Conservation (phyloP, 805 yeast species). For the Metschnikowia picachoensis region DNA sequence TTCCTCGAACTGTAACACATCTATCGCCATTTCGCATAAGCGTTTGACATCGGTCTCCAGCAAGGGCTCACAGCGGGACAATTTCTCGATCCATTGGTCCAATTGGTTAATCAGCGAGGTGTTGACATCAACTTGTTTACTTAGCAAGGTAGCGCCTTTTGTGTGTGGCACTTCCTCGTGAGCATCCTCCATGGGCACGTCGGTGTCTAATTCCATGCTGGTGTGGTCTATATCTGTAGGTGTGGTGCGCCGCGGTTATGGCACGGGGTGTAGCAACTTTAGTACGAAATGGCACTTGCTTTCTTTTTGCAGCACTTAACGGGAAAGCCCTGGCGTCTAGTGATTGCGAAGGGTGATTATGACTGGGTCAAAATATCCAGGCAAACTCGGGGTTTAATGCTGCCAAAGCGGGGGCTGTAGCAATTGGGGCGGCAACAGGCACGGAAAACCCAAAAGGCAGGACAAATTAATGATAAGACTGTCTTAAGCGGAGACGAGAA, state of each 20-base stretch:
- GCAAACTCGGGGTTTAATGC: too few relatives aligned
- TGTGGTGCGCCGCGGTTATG: too few relatives aligned
- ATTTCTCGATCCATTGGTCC: slow-evolving; percentile 83
- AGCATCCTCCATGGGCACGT: slow-evolving; percentile 83
- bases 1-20: slow-evolving; percentile 84
- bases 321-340: neutral
- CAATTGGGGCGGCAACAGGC: too few relatives aligned
- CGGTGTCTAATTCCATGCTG: slow-evolving; percentile 73
- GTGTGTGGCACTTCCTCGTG: slow-evolving; percentile 42
- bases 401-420: too few relatives aligned
- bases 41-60: slow-evolving; percentile 74
- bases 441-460: too few relatives aligned
- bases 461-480: too few relatives aligned
- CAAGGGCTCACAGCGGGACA: slow-evolving; percentile 75
- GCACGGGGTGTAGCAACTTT: neutral
- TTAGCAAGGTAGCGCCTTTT: slow-evolving; percentile 32
- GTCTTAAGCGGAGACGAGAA: too few relatives aligned
- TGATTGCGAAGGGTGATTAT: too few relatives aligned
- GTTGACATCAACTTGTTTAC: slow-evolving; percentile 33
- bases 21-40: slow-evolving; percentile 87
- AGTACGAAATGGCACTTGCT: neutral
- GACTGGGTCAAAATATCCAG: too few relatives aligned
- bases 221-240: neutral
- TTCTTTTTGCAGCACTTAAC: neutral
- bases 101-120: slow-evolving; percentile 54